A percentile compares a stretch with the other conserved stretches of the same genome.
These are phyloP conservation scores for Medicago arabica DNA, from an alignment of 306 rosid genomes.

Conservation along the genomic window DNA sequence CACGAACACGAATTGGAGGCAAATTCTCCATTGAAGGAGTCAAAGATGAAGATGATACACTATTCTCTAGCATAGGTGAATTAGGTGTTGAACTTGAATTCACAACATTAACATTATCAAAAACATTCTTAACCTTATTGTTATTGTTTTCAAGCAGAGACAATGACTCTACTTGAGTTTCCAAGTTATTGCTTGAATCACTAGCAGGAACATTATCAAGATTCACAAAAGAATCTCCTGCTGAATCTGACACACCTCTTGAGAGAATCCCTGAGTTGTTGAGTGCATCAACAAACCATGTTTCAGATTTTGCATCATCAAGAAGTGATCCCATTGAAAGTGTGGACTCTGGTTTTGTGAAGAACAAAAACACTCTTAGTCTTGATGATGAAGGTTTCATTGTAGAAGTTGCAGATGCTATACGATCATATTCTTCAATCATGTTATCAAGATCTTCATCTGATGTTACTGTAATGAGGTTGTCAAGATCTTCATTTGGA, in stretches of 20 bases:
- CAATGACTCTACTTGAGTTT: slow-evolving; percentile 48
- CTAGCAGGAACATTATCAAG: slow-evolving; percentile 59
- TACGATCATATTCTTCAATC: slow-evolving; percentile 88
- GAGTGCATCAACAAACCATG: slow-evolving; percentile 94
- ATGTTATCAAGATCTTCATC: slow-evolving; percentile 94
- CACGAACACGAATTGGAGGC: slow-evolving; percentile 86
- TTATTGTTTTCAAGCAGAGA: slow-evolving; percentile 43
- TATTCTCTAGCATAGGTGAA: slow-evolving; percentile 68
- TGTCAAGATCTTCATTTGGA: slow-evolving; percentile 84
- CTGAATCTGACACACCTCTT: slow-evolving; percentile 73
- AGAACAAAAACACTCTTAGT: slow-evolving; percentile 75
- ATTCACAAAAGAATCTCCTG: slow-evolving; percentile 56
- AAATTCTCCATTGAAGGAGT: slow-evolving; percentile 76
- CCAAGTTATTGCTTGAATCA: slow-evolving; percentile 73
- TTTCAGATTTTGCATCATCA: slow-evolving; percentile 83
- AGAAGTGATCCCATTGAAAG: slow-evolving; percentile 85
- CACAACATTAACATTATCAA: slow-evolving; percentile 44
- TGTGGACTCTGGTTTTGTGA: slow-evolving; percentile 69
- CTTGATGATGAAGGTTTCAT: slow-evolving; percentile 67
- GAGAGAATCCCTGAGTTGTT: slow-evolving; percentile 66
- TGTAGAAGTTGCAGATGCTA: slow-evolving; percentile 43
- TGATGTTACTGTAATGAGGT: slow-evolving; percentile 70
- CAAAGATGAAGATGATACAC: slow-evolving; percentile 65
- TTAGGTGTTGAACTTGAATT: slow-evolving; percentile 56
- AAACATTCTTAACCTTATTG: slow-evolving; percentile 49